Evolutionary conservation across 495 filamentous ascomycete genomes (phyloP).

Genomic region (Lasiosphaeria ovina): DNA sequence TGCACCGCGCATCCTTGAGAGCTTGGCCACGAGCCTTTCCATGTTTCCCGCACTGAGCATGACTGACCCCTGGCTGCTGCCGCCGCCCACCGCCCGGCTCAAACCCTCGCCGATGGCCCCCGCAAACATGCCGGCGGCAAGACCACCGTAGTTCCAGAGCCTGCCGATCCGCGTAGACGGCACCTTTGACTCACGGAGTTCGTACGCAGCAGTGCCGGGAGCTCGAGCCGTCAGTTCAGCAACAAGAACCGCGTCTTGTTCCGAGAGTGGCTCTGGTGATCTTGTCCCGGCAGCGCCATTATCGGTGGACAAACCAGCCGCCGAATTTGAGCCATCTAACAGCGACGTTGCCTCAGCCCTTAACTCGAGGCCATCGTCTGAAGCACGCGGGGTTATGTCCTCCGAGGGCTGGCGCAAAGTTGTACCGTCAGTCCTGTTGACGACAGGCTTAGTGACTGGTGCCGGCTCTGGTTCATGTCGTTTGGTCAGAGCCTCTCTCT

Average conservation of each 20-base stretch:
- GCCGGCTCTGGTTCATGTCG: neutral
- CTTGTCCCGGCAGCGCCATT: neutral
- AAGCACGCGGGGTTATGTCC: neutral
- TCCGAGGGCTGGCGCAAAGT: neutral
- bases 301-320: neutral
- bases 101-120: slow-evolving; percentile 85
- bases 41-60: slow-evolving; percentile 89
- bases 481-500: slow-evolving; percentile 2
- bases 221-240: slow-evolving; percentile 15
- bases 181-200: slow-evolving; percentile 85
- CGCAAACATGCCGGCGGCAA: slow-evolving; percentile 93
- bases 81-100: slow-evolving; percentile 62
- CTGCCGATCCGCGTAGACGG: slow-evolving; percentile 83
- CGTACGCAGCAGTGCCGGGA: slow-evolving; percentile 44
- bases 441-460: neutral
- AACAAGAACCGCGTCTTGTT: slow-evolving; percentile 17
- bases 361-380: neutral
- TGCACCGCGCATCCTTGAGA: slow-evolving; percentile 96
- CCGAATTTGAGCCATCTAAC: neutral
- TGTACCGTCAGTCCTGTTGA: neutral
- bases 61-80: slow-evolving; percentile 62
- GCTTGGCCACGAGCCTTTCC: slow-evolving; percentile 85
- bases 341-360: neutral
- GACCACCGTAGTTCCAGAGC: slow-evolving; percentile 90
- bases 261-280: neutral